Evolutionary conservation across 1,284 basidiomycete genomes (phyloP).

Genomic region (Tranzscheliella williamsii): DNA sequence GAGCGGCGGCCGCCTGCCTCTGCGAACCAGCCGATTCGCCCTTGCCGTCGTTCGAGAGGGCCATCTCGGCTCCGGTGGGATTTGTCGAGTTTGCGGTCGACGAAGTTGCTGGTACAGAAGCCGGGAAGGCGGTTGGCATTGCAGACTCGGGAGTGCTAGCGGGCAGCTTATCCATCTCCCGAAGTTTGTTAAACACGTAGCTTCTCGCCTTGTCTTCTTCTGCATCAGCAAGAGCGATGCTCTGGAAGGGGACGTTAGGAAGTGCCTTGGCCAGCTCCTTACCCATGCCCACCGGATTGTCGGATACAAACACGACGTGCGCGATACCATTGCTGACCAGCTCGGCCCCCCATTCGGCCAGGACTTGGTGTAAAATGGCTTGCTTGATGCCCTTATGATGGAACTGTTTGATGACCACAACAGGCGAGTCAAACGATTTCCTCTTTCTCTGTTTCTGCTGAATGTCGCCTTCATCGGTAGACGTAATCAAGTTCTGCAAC

Average conservation of each 20-base stretch:
- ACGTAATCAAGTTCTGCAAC: constrained; percentile 9
- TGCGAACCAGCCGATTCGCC: neutral
- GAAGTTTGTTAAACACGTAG: constrained; percentile 80
- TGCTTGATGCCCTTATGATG: constrained; percentile 63
- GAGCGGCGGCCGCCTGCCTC: neutral
- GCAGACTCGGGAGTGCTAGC: no score
- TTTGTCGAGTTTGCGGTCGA: neutral
- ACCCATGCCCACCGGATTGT: constrained; percentile 78
- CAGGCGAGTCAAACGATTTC: constrained; percentile 33
- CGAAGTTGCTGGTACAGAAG: neutral
- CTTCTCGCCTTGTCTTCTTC: constrained; percentile 77
- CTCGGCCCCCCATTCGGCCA: constrained; percentile 83
- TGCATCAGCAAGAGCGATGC: constrained; percentile 68
- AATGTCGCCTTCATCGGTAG: neutral
- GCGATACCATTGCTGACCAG: constrained; percentile 68
- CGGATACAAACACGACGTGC: constrained; percentile 87
- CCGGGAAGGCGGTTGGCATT: neutral
- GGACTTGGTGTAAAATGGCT: constrained; percentile 74
- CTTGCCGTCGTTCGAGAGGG: neutral
- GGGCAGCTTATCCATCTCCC: constrained; percentile 64
- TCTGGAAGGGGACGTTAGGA: constrained; percentile 79
- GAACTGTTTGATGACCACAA: constrained; percentile 54
- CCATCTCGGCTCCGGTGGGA: neutral
- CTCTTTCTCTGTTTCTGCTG: constrained; percentile 2
- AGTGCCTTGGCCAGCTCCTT: constrained; percentile 84